phyloP scores from a whole-genome alignment of 2,329 filamentous ascomycete genomes.

The Claviceps capensis region DNA sequence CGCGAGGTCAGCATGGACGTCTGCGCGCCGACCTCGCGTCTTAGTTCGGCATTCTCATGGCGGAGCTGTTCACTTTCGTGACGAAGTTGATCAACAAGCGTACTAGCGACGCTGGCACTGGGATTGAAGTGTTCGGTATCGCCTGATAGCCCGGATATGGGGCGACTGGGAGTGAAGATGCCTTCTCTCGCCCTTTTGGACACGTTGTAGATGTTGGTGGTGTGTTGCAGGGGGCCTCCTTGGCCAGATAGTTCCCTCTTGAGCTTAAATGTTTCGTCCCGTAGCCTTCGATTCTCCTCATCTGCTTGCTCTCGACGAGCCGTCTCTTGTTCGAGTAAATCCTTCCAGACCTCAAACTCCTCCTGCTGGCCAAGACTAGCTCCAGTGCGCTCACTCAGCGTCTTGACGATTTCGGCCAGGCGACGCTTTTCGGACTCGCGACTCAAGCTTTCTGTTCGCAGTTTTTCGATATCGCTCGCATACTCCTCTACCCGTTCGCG shows the following conservation, averaged over 20 bases:
- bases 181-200: conserved; percentile 39
- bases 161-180: conserved; percentile 31
- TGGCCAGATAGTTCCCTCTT: conserved; percentile 38
- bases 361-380: conserved; percentile 41
- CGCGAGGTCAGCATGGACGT: conserved; percentile 95
- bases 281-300: conserved; percentile 70
- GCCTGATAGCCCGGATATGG: conserved; percentile 34
- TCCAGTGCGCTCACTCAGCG: conserved; percentile 34
- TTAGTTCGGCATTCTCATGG: conserved; percentile 83
- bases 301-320: conserved; percentile 79
- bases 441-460: conserved; percentile 62
- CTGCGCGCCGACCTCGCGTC: conserved; percentile 86
- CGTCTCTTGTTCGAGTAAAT: conserved; percentile 84
- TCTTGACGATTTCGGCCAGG: conserved; percentile 64
- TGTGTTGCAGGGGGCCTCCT: conserved; percentile 33
- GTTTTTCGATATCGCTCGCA: conserved; percentile 67
- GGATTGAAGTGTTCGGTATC: conserved; percentile 37
- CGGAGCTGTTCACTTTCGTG: conserved; percentile 61
- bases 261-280: conserved; percentile 70
- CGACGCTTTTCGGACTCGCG: conserved; percentile 78
- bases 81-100: conserved; percentile 62
- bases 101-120: conserved; percentile 45
- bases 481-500: conserved; percentile 78
- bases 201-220: conserved; percentile 54
- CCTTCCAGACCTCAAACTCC: conserved; percentile 81